Percentiles rank a stretch among this genome's conserved stretches.
These are phyloP conservation scores for Trametes villosa DNA, from an alignment of 768 basidiomycete genomes.

Conservation along the genomic window DNA sequence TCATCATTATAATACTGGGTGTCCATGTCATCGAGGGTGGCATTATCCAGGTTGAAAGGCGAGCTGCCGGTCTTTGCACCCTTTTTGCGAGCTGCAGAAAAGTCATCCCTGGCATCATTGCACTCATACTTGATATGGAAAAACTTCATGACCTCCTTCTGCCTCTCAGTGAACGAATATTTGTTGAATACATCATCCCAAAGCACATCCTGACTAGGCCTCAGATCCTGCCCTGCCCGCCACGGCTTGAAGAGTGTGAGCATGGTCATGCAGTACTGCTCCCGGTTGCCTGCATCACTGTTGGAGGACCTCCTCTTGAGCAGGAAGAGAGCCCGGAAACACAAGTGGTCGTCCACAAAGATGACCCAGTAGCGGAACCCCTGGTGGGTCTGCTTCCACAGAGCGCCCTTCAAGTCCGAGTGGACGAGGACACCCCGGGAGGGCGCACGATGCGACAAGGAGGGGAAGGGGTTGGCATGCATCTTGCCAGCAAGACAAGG, in stretches of 20 bases:
- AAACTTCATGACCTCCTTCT: slow-evolving; percentile 6
- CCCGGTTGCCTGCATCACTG: slow-evolving; percentile 37
- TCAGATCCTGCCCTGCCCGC: slow-evolving; percentile 36
- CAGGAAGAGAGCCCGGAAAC: too few species aligned
- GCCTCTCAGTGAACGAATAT: neutral
- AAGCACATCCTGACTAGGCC: slow-evolving; percentile 8
- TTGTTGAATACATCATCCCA: slow-evolving; percentile 9
- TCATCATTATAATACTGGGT: too few species aligned
- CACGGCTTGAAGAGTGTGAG: slow-evolving; percentile 41
- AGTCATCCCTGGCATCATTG: slow-evolving; percentile 15
- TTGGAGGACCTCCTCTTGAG: too few species aligned
- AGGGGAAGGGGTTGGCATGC: too few species aligned
- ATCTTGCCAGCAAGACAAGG: too few species aligned
- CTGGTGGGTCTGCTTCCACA: too few species aligned
- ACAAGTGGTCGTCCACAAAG: too few species aligned
- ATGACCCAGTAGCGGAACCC: too few species aligned
- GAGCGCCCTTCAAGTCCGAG: too few species aligned
- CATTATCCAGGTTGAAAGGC: neutral
- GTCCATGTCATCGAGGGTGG: neutral
- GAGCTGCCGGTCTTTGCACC: neutral
- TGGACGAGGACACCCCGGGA: too few species aligned
- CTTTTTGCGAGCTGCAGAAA: neutral
- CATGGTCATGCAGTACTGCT: slow-evolving; percentile 41
- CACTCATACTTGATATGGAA: slow-evolving; percentile 15
- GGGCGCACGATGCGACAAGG: too few species aligned